Percentiles rank a stretch among this genome's conserved stretches.
phyloP scores from a whole-genome alignment of 1,284 basidiomycete genomes.

The Tylopilus orsonianus region DNA sequence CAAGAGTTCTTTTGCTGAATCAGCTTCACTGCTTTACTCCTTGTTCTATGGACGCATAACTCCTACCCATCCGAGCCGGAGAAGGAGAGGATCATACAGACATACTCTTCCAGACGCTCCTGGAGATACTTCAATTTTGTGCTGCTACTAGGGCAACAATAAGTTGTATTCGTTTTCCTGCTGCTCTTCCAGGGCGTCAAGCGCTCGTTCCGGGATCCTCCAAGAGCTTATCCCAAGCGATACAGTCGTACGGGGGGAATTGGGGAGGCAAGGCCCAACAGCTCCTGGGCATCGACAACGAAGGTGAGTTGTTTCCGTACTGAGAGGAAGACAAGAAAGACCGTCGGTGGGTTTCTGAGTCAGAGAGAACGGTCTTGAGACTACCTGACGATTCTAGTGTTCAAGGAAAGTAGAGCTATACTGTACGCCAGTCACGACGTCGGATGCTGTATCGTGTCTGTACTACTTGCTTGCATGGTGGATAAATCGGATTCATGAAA shows the following conservation, averaged over 20 bases:
- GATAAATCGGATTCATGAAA: background rate
- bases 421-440: too few species aligned
- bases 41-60: slow-evolving; percentile 28
- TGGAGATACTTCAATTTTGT: slow-evolving; percentile 11
- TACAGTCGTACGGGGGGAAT: slow-evolving; percentile 23
- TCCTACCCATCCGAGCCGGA: slow-evolving; percentile 25
- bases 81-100: slow-evolving; percentile 28
- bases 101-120: slow-evolving; percentile 18
- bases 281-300: slow-evolving; percentile 2
- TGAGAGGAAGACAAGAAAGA: slow-evolving; percentile 3
- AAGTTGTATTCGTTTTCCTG: slow-evolving; percentile 19
- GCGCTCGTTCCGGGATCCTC: slow-evolving; percentile 3
- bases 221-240: slow-evolving; percentile 18
- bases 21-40: slow-evolving; percentile 29
- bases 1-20: slow-evolving; percentile 27
- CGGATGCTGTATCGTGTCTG: background rate
- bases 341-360: background rate
- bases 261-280: slow-evolving; percentile 18
- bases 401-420: slow-evolving; percentile 7
- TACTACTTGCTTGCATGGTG: background rate
- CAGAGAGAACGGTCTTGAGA: slow-evolving; percentile 10
- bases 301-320: background rate
- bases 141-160: slow-evolving; percentile 15
- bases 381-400: slow-evolving; percentile 6
- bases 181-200: slow-evolving; percentile 16